Conservation (phyloP, 768 basidiomycete genomes). For the Lactarius evosmus region DNA sequence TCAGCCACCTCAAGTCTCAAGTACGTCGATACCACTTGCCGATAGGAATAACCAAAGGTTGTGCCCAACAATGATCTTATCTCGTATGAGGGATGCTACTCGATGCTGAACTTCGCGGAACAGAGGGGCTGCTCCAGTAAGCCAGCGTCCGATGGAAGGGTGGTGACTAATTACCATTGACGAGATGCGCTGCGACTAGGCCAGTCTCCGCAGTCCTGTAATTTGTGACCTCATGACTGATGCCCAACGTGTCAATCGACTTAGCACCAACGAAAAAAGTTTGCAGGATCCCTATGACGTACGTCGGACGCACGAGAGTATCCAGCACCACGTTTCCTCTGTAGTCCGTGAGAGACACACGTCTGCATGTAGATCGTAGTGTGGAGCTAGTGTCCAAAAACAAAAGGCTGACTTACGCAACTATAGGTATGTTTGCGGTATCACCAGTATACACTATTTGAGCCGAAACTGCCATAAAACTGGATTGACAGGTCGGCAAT, state of each 20-base stretch:
- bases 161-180: conserved; percentile 36
- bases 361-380: conserved; percentile 34
- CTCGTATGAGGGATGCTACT: conserved; percentile 42
- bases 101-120: conserved; percentile 47
- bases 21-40: conserved; percentile 34
- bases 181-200: conserved; percentile 40
- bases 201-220: conserved; percentile 49
- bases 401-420: conserved; percentile 42
- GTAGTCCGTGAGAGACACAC: conserved; percentile 51
- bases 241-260: background rate
- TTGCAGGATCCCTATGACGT: conserved; percentile 1
- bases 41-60: conserved; percentile 52
- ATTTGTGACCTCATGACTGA: conserved; percentile 48
- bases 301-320: conserved; percentile 55
- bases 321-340: conserved; percentile 45
- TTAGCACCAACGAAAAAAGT: background rate
- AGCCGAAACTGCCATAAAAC: conserved; percentile 48
- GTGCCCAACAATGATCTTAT: conserved; percentile 56
- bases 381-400: background rate
- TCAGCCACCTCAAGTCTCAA: conserved; percentile 11
- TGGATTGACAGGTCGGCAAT: conserved; percentile 27
- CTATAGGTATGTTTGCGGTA: conserved; percentile 46
- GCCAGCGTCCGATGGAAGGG: background rate
- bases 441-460: conserved; percentile 44
- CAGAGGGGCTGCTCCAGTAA: conserved; percentile 39